These are phyloP conservation scores for Parmelia sp. DNA, from an alignment of 495 filamentous ascomycete genomes.

Conservation along the genomic window DNA sequence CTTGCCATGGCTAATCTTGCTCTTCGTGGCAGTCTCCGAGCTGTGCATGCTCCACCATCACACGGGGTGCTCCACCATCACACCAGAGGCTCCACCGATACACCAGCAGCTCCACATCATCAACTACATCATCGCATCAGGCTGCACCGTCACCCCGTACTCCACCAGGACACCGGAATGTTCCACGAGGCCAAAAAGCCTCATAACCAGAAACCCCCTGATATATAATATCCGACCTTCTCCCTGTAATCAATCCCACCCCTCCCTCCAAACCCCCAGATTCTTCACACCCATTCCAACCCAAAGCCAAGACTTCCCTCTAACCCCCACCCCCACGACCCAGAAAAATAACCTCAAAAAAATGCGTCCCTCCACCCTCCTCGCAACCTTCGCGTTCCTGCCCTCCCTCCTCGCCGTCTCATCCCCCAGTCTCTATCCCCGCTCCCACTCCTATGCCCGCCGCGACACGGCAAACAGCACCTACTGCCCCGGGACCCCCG, in stretches of 20 bases:
- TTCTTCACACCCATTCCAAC: background rate
- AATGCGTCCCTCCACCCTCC: background rate
- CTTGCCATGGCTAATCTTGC: background rate
- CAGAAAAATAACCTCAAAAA: background rate
- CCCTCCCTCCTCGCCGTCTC: background rate
- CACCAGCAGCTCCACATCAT: no score
- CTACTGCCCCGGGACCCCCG: conserved; percentile 17
- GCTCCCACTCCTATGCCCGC: background rate
- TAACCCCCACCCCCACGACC: background rate
- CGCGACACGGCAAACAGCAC: background rate
- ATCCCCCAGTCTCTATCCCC: background rate
- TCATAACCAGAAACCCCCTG: no score
- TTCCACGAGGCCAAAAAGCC: no score
- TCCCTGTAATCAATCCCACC: background rate
- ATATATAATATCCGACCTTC: background rate
- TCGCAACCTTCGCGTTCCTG: conserved; percentile 1
- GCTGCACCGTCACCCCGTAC: background rate
- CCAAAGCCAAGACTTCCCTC: background rate
- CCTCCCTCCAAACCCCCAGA: background rate
- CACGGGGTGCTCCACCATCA: background rate
- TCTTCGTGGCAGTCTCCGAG: background rate
- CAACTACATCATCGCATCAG: no score
- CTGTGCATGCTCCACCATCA: background rate
- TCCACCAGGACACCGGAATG: no score
- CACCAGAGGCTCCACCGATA: no score